These are phyloP conservation scores for Pseudovirgaria hyperparasitica DNA, from an alignment of 2,329 filamentous ascomycete species.

Conservation along the genomic window DNA sequence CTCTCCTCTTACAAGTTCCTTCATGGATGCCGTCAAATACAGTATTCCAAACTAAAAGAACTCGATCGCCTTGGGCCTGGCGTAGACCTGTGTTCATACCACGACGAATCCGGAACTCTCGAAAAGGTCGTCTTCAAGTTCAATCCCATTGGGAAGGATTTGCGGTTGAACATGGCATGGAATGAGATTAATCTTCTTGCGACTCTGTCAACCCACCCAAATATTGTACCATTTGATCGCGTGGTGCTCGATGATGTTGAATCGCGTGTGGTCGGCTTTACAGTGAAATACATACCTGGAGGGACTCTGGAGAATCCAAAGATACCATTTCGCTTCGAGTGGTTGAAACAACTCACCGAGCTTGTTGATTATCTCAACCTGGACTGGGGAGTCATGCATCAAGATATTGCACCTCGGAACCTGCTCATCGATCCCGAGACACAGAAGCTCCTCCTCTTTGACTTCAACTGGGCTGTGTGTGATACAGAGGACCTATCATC, in stretches of 20 bases:
- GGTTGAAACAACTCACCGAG: constrained; percentile 12
- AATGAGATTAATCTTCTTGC: constrained; percentile 15
- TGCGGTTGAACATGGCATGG: constrained; percentile 8
- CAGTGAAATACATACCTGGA: constrained; percentile 13
- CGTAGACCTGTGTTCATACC: constrained; percentile 6
- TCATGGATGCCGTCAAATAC: constrained; percentile 4
- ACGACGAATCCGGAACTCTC: constrained; percentile 4
- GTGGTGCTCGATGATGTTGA: constrained; percentile 14
- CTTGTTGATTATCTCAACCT: constrained; percentile 13
- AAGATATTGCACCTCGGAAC: constrained; percentile 20
- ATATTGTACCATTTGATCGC: constrained; percentile 16
- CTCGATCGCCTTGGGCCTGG: constrained; percentile 6
- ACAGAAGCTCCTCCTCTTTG: constrained; percentile 11
- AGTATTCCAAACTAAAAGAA: constrained; percentile 7
- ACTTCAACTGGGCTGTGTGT: constrained; percentile 11
- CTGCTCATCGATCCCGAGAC: constrained; percentile 13
- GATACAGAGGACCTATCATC: constrained; percentile 8
- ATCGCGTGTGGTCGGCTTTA: constrained; percentile 16
- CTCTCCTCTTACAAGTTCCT: constrained; percentile 5
- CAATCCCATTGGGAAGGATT: constrained; percentile 4
- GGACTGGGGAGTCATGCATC: constrained; percentile 17
- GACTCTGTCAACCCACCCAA: constrained; percentile 14
- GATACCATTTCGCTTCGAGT: constrained; percentile 11
- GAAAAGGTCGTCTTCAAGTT: constrained; percentile 7
- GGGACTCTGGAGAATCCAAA: constrained; percentile 10